A percentile compares a stretch with the other conserved stretches of the same genome.
Conservation (phyloP, 2,329 filamentous ascomycete species). For the Xylogone sp. region DNA sequence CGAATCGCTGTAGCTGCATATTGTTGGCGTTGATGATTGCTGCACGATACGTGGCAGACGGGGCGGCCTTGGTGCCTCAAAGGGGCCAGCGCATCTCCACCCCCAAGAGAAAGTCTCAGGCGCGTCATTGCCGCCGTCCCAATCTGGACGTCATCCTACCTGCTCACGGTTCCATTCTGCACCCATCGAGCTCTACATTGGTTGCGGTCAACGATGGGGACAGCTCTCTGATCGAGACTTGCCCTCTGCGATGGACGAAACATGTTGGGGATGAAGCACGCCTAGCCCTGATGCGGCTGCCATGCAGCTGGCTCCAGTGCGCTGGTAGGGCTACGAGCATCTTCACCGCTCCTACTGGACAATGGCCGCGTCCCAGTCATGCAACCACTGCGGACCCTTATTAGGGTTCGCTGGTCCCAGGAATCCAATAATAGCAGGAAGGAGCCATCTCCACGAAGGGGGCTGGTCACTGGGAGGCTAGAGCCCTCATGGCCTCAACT, state of each 20-base stretch:
- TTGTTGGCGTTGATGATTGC: conserved; percentile 1
- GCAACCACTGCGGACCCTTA: conserved; percentile 4
- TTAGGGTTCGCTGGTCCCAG: not conserved
- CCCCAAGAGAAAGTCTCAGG: not conserved
- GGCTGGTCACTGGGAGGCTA: conserved; percentile 8
- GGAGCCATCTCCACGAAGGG: conserved; percentile 10
- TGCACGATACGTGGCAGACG: conserved; percentile 7
- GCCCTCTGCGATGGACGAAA: conserved; percentile 12
- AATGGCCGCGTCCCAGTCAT: conserved; percentile 7
- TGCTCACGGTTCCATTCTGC: too few species aligned
- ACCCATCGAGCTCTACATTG: too few species aligned
- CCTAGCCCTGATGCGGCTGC: conserved; percentile 13
- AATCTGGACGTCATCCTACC: too few species aligned
- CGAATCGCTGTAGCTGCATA: conserved; percentile 5
- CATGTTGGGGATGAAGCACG: conserved; percentile 12
- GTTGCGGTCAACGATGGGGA: too few species aligned
- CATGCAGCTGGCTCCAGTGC: conserved; percentile 13
- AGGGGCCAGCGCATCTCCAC: not conserved
- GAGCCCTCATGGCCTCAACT: conserved; percentile 1
- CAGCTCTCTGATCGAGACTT: too few species aligned
- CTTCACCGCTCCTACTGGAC: conserved; percentile 18
- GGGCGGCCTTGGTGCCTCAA: conserved; percentile 12
- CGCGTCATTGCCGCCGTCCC: not conserved
- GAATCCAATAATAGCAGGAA: conserved; percentile 1
- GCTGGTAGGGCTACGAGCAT: conserved; percentile 18